Evolutionary conservation across 2,329 filamentous ascomycete species (phyloP), one percentile per base, ranked within the genome.

Genomic region (Drechslerella dactyloides): DNA sequence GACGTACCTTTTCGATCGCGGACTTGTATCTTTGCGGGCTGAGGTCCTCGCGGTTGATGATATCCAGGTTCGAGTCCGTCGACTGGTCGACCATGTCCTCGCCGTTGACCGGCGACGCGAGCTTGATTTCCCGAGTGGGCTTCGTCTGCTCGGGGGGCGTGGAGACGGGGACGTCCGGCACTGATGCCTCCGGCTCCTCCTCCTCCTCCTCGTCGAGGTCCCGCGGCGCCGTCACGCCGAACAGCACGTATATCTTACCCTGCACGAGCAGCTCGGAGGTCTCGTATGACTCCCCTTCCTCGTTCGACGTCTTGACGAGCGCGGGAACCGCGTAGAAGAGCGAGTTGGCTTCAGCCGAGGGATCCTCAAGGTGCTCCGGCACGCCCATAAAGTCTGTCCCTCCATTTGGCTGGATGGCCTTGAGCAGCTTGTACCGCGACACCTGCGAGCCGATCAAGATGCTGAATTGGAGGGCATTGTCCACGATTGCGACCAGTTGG

Each of bases 371-470:
- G 17, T 61, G 50, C 17, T 72, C 60, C 2, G 68, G 68, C 2
- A 65, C 60, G 35, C 48, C 55, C 15, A 42, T 24, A 51, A 72
- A 72, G 35, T 72, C 68, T 30, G 64, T 56, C 1, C 30, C 33
- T 8, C 46, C 21, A 1, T 57, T 8, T 2, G 55, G 27, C 27
- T 33, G 27, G 4, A 33, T 19, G 48, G 58, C 42, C 17, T 50
- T 50, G 17, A 61, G 60, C 4, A 72, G n/a, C 35, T 60, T 30
- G n/a, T 72, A 72, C 37, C 51, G 55, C 10, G 68, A 59, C 0
- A 51, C 40, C 17, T 72, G 68, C 4, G 60, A 64, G 44, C 68
- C 60, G 51, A 72, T 72, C 6, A 72, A 44, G 44, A 72, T 72
- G 54, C 60, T 65, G 27, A 72, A 72, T 17, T 54, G 54, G 30